phyloP scores from a whole-genome alignment of 208 protist genomes.

The Acanthamoeba sp. region DNA sequence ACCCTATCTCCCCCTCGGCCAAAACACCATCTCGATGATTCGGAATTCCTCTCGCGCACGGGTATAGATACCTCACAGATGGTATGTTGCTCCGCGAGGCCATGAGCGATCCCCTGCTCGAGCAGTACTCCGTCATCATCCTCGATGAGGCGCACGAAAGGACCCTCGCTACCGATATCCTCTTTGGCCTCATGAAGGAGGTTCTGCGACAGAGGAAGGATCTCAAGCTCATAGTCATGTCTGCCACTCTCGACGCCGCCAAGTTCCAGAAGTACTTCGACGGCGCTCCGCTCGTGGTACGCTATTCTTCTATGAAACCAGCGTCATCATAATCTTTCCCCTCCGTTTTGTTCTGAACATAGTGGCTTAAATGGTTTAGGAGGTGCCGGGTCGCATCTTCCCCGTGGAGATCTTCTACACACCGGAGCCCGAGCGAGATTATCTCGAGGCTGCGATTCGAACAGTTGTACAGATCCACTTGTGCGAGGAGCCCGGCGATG shows the following conservation, averaged over 20 bases:
- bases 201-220: constrained; percentile 85
- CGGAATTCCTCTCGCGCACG: too few species aligned
- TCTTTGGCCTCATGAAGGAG: constrained; percentile 95
- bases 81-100: constrained; percentile 94
- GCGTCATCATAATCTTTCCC: constrained; percentile 72
- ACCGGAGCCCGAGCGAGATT: constrained; percentile 93
- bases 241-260: constrained; percentile 94
- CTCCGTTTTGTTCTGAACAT: background rate
- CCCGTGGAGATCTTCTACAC: constrained; percentile 95
- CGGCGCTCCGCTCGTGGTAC: constrained; percentile 87
- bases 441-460: constrained; percentile 93
- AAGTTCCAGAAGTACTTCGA: constrained; percentile 96
- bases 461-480: constrained; percentile 93
- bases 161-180: constrained; percentile 93
- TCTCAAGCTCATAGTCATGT: constrained; percentile 95
- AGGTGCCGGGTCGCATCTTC: constrained; percentile 90
- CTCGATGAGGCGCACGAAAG: constrained; percentile 98
- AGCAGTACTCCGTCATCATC: constrained; percentile 91
- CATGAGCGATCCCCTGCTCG: constrained; percentile 91
- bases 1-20: too few species aligned
- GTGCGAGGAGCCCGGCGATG: constrained; percentile 93
- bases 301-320: too few species aligned
- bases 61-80: constrained; percentile 90
- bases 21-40: background rate
- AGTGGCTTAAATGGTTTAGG: background rate